phyloP scores from a whole-genome alignment of 2,329 filamentous ascomycete genomes.

The Aureobasidium zeae region DNA sequence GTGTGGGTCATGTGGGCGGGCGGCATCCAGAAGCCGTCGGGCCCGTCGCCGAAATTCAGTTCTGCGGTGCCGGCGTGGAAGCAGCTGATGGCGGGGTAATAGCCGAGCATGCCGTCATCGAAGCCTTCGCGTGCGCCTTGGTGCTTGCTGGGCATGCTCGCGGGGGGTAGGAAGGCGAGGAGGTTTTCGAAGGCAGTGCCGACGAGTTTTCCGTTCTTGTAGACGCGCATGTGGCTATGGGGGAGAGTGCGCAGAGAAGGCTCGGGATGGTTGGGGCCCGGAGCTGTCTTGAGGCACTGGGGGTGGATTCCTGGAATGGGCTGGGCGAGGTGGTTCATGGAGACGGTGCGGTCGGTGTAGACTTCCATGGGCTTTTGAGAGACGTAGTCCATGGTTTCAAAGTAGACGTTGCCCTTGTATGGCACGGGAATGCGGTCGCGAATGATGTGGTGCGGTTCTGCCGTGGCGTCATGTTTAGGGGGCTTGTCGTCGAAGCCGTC shows the following conservation, averaged over 20 bases:
- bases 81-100: slow-evolving; percentile 87
- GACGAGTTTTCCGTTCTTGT: slow-evolving; percentile 82
- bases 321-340: slow-evolving; percentile 57
- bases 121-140: slow-evolving; percentile 74
- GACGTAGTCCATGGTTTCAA: slow-evolving; percentile 86
- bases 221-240: slow-evolving; percentile 75
- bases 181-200: slow-evolving; percentile 84
- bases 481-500: slow-evolving; percentile 41
- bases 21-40: slow-evolving; percentile 76
- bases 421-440: slow-evolving; percentile 91
- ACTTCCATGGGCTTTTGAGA: slow-evolving; percentile 77
- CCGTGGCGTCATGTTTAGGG: slow-evolving; percentile 28
- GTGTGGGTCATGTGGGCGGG: slow-evolving; percentile 48
- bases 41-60: slow-evolving; percentile 87
- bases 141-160: slow-evolving; percentile 63
- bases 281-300: slow-evolving; percentile 45
- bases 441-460: slow-evolving; percentile 64
- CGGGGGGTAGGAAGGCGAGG: slow-evolving; percentile 82
- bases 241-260: slow-evolving; percentile 79
- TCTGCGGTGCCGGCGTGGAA: slow-evolving; percentile 87
- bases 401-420: slow-evolving; percentile 88
- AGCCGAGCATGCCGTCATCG: slow-evolving; percentile 90
- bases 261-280: slow-evolving; percentile 61
- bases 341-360: slow-evolving; percentile 40
- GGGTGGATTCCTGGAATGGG: slow-evolving; percentile 37